These are phyloP conservation scores for Blastobotrys indianensis DNA, from an alignment of 1,139 yeast genomes.

Conservation along the genomic window DNA sequence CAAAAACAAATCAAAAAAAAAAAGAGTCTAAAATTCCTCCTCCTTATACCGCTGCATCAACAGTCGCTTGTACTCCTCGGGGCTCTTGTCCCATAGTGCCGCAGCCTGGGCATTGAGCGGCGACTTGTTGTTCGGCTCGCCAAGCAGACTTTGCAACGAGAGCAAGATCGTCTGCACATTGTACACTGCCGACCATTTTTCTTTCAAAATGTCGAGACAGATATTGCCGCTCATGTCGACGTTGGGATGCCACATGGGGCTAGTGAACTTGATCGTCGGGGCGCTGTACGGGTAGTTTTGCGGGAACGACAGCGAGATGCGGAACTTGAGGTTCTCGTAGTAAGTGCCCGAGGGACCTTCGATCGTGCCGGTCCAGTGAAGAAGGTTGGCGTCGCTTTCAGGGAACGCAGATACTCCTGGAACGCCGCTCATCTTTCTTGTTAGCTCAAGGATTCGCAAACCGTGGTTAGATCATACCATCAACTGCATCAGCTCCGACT, in stretches of 20 bases:
- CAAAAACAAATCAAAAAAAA: too few relatives aligned
- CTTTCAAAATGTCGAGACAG: slow-evolving; percentile 49
- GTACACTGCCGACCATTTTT: slow-evolving; percentile 67
- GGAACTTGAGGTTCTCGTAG: slow-evolving; percentile 51
- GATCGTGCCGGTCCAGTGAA: slow-evolving; percentile 57
- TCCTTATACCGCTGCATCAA: slow-evolving; percentile 43
- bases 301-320: slow-evolving; percentile 50
- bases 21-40: slow-evolving; percentile 3
- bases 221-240: slow-evolving; percentile 61
- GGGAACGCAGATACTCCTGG: slow-evolving; percentile 53
- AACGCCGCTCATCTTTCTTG: slow-evolving; percentile 38
- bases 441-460: not conserved
- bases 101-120: slow-evolving; percentile 51
- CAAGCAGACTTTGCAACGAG: slow-evolving; percentile 52
- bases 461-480: slow-evolving; percentile 30
- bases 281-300: slow-evolving; percentile 57
- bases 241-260: slow-evolving; percentile 71
- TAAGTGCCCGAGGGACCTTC: slow-evolving; percentile 60
- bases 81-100: slow-evolving; percentile 42
- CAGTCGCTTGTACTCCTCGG: slow-evolving; percentile 42
- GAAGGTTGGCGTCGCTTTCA: slow-evolving; percentile 46
- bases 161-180: slow-evolving; percentile 56
- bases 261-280: slow-evolving; percentile 53
- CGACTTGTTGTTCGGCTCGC: slow-evolving; percentile 48
- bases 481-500: slow-evolving; percentile 46